Conservation (phyloP, 345 rosid species). For the Euphorbia peplus region DNA sequence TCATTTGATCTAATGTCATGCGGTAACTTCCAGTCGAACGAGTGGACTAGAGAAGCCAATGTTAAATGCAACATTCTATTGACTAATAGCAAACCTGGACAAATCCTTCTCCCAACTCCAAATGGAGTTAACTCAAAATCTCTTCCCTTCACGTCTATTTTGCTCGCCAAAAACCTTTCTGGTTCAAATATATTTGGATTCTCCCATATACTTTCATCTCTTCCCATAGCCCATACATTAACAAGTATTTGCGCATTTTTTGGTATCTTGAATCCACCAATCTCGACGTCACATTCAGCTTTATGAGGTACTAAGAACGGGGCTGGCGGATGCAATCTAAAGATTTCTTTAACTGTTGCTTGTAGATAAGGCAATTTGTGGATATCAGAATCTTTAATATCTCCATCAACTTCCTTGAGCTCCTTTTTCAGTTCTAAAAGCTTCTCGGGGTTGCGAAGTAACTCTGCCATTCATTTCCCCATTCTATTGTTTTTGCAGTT, state of each 20-base stretch:
- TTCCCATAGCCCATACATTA: conserved; percentile 4
- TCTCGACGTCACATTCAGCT: background rate
- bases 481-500: background rate
- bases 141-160: conserved; percentile 14
- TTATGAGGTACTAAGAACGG: background rate
- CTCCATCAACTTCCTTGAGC: background rate
- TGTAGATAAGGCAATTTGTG: conserved; percentile 2
- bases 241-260: conserved; percentile 8
- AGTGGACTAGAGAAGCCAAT: conserved; percentile 39
- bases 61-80: conserved; percentile 31
- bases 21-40: conserved; percentile 26
- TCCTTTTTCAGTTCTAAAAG: background rate
- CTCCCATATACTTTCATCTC: conserved; percentile 8
- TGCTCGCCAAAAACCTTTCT: conserved; percentile 7
- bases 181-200: conserved; percentile 3
- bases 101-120: conserved; percentile 39
- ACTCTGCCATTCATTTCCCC: background rate
- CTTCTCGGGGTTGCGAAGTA: background rate
- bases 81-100: conserved; percentile 39
- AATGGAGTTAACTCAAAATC: conserved; percentile 22
- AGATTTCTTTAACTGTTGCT: conserved; percentile 2
- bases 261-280: background rate
- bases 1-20: background rate
- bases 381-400: conserved; percentile 20
- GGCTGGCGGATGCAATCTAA: background rate